A percentile compares a stretch with the other conserved stretches of the same genome.
Evolutionary conservation across 2,329 filamentous ascomycete genomes (phyloP).

Genomic region (Ambrosiella cleistominuta): DNA sequence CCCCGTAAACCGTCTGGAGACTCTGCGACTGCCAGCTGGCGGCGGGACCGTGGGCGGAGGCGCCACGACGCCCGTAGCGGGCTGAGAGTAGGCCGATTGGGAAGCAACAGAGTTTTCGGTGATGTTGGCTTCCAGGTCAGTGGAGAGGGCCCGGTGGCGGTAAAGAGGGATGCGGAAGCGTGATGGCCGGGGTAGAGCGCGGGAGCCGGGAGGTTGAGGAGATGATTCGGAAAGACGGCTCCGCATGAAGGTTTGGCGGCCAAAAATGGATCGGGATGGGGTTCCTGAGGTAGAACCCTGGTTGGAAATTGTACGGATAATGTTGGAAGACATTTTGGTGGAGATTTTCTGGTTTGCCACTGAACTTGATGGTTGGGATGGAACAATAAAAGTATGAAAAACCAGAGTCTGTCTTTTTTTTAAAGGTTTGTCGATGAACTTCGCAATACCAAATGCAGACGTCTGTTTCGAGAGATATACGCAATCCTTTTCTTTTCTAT

Average conservation of each 20-base stretch:
- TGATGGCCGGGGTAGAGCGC: not conserved
- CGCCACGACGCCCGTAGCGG: not conserved
- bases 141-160: not conserved
- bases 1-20: conserved; percentile 19
- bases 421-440: no score
- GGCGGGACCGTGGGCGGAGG: conserved; percentile 3
- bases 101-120: not conserved
- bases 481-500: no score
- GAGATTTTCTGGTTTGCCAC: not conserved
- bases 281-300: not conserved
- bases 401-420: no score
- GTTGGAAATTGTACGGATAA: not conserved
- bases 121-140: conserved; percentile 3
- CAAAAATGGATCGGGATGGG: conserved; percentile 1
- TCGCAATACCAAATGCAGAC: no score
- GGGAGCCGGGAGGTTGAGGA: not conserved
- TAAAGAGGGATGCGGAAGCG: conserved; percentile 1
- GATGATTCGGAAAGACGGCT: conserved; percentile 4
- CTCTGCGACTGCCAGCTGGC: not conserved
- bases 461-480: no score
- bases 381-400: no score
- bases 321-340: not conserved
- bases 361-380: not conserved
- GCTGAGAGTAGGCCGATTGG: not conserved
- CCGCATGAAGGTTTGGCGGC: conserved; percentile 6